Base-by-base conservation (phyloP, 23 red algal genomes). In the Cyanidiococcus yangmingshanensis region DNA sequence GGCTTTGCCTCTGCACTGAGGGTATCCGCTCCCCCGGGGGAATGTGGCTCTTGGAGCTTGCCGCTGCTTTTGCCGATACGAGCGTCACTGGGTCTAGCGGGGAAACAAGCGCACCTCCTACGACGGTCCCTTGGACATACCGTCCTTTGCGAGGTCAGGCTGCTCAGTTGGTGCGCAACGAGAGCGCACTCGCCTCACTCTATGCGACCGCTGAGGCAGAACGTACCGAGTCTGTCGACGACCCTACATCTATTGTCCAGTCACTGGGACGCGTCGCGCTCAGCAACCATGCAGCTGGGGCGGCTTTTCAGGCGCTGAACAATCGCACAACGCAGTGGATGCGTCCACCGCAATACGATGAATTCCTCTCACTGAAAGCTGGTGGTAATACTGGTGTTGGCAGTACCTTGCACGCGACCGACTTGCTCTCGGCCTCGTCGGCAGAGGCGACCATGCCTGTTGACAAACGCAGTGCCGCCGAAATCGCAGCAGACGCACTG, bases 331-430 rank as follows among this genome's bases (percentile, higher is more conserved):
- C 63, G 32, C 63, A 25, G 27, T 71, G 63, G 63, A 71, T 71
- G 63, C 63, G 63, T 27, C 63, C n/a, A 7, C 21, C 63, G 63
- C 63, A 71, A 29, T 71, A 71, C 32, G 63, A 71, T 30, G 63
- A 71, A 35, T 71, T 71, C 32, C 45, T 54, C 21, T 54, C 45
- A 7, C 21, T 54, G 45, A 54, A 54, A 54, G 45, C 45, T 21
- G 45, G 45, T 54, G 45, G 45, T 21, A 21, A 7, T 54, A 7
- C 45, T 21, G 45, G 21, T 7, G 45, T 54, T 21, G 21, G 45
- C 45, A 30, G 63, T 35, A 29, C 27, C 63, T 25, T 35, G 63
- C 63, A 29, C 3, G 12, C 63, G 32, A n/a, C 50, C 16, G 32
- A 25, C 16, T 3, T 29, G 12, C 15, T 35, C 3, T 12, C 63